Evolutionary conservation across 169 alveolate species (phyloP).

Genomic region (Plasmodium relictum): DNA sequence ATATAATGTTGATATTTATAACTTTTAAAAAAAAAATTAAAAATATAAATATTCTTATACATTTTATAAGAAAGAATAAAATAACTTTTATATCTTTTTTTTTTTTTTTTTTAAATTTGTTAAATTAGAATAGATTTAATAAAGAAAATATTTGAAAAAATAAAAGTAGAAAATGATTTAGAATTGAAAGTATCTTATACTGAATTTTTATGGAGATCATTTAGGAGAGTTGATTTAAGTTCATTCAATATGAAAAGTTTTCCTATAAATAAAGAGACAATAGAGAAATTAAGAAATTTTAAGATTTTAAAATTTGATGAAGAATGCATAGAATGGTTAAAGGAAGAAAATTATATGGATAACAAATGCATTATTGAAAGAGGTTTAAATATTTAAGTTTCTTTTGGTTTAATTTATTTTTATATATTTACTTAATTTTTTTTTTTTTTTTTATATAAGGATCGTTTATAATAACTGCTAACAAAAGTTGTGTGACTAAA

Average conservation of each 20-base stretch:
- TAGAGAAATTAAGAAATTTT: conserved; percentile 58
- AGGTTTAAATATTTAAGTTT: conserved; percentile 30
- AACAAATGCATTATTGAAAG: conserved; percentile 45
- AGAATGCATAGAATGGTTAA: conserved; percentile 74
- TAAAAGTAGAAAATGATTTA: conserved; percentile 67
- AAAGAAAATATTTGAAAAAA: conserved; percentile 56
- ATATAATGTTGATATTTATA: background rate
- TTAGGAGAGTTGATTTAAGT: conserved; percentile 52
- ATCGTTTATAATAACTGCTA: conserved; percentile 27
- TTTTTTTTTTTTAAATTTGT: background rate
- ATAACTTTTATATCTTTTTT: background rate
- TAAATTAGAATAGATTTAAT: conserved; percentile 24
- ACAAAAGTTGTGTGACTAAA: conserved; percentile 21
- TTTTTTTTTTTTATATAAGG: conserved; percentile 27
- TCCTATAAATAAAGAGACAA: conserved; percentile 9
- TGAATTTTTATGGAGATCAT: conserved; percentile 76
- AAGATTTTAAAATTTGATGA: conserved; percentile 68
- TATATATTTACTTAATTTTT: background rate
- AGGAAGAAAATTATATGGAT: conserved; percentile 62
- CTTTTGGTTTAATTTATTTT: background rate
- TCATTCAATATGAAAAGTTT: conserved; percentile 45
- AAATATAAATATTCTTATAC: background rate
- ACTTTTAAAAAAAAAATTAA: background rate
- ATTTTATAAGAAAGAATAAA: background rate
- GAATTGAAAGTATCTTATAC: conserved; percentile 70